These are phyloP conservation scores for Proliferodiscus dingleyae DNA, from an alignment of 2,329 filamentous ascomycete species.

Conservation along the genomic window DNA sequence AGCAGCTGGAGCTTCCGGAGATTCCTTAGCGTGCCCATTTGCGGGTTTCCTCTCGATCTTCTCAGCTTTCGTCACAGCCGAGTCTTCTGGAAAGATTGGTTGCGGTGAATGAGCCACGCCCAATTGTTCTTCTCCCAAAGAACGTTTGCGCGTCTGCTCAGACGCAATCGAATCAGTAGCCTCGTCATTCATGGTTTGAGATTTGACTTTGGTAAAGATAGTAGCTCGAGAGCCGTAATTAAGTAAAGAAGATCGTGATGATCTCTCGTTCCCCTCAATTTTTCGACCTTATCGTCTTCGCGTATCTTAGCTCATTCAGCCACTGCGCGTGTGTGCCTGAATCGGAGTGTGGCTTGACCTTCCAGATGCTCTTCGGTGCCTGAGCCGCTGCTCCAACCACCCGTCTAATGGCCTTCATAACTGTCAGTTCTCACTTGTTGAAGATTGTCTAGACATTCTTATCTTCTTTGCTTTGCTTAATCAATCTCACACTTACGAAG, in stretches of 20 bases:
- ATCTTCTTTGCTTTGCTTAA: neutral
- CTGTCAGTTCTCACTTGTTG: no score
- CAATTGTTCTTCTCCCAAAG: conserved; percentile 14
- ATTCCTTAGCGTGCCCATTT: conserved; percentile 28
- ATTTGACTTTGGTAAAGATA: neutral
- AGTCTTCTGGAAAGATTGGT: conserved; percentile 25
- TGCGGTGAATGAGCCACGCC: conserved; percentile 21
- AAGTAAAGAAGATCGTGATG: neutral
- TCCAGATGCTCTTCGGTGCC: no score
- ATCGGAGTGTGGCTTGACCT: no score
- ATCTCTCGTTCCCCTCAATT: conserved; percentile 11
- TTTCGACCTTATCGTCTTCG: conserved; percentile 7
- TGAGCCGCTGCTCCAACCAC: no score
- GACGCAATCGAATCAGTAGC: conserved; percentile 17
- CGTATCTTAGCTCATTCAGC: conserved; percentile 2
- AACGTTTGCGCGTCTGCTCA: conserved; percentile 27
- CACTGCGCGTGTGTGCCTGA: no score
- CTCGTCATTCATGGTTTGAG: conserved; percentile 18
- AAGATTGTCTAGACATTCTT: no score
- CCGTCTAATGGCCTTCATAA: no score
- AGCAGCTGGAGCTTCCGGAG: conserved; percentile 18
- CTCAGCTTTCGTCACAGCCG: conserved; percentile 29
- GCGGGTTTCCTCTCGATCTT: conserved; percentile 24
- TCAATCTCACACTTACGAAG: neutral
- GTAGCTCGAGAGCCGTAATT: neutral